Evolutionary conservation across 805 yeast species (phyloP).

Genomic region (Candida schatavii): DNA sequence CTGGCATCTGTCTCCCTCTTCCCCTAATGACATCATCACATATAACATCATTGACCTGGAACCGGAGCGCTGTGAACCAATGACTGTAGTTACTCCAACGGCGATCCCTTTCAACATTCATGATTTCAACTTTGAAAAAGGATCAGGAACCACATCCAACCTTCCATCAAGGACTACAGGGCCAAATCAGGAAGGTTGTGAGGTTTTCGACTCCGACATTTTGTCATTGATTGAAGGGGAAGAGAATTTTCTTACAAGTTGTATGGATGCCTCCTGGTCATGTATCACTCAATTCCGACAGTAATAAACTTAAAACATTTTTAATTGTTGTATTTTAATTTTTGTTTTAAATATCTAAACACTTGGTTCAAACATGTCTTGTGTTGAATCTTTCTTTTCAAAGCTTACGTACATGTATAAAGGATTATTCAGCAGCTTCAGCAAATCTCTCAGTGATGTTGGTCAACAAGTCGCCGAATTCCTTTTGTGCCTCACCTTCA

Average conservation of each 20-base stretch:
- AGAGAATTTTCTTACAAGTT: slow-evolving; percentile 17
- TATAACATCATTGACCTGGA: neutral
- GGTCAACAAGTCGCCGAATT: slow-evolving; percentile 72
- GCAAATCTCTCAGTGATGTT: slow-evolving; percentile 88
- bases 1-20: neutral
- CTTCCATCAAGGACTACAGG: slow-evolving; percentile 8
- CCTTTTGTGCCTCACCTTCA: slow-evolving; percentile 68
- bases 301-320: too few relatives aligned
- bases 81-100: slow-evolving; percentile 19
- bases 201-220: slow-evolving; percentile 16
- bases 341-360: too few relatives aligned
- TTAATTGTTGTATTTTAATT: too few relatives aligned
- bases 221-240: slow-evolving; percentile 16
- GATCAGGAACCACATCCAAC: slow-evolving; percentile 9
- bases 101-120: slow-evolving; percentile 22
- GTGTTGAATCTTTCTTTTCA: too few relatives aligned
- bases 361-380: too few relatives aligned
- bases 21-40: neutral
- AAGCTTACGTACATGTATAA: too few relatives aligned
- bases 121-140: slow-evolving; percentile 15
- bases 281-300: neutral
- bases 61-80: slow-evolving; percentile 6
- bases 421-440: slow-evolving; percentile 90
- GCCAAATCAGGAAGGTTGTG: slow-evolving; percentile 7
- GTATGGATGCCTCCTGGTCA: slow-evolving; percentile 12